Conservation (phyloP, 345 rosid species). For the Linum lewisii region DNA sequence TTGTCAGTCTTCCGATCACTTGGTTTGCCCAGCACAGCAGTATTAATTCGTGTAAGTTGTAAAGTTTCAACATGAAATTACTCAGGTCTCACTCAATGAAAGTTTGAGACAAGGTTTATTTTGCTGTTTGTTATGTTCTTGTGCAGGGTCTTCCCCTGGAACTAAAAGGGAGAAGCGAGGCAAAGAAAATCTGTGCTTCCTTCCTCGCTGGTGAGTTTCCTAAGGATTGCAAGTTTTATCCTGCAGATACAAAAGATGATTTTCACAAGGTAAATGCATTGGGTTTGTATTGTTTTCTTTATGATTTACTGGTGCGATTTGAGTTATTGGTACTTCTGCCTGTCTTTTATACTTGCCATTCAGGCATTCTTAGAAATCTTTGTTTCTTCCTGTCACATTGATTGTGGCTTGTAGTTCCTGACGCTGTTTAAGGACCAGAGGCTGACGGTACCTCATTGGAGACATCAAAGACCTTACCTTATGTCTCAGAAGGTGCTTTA, state of each 20-base stretch:
- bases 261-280: constrained; percentile 62
- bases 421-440: constrained; percentile 84
- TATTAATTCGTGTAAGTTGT: constrained; percentile 74
- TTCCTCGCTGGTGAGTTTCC: constrained; percentile 70
- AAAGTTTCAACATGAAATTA: not conserved
- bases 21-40: constrained; percentile 83
- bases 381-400: not conserved
- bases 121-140: constrained; percentile 11
- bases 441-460: constrained; percentile 75
- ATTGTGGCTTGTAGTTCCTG: constrained; percentile 55
- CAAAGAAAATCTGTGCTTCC: constrained; percentile 58
- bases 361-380: not conserved
- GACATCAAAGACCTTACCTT: constrained; percentile 72
- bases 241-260: constrained; percentile 85
- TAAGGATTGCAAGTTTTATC: constrained; percentile 74
- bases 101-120: not conserved
- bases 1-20: constrained; percentile 77
- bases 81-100: constrained; percentile 2
- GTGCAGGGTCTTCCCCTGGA: constrained; percentile 67
- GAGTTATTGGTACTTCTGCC: not conserved
- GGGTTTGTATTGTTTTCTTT: not conserved
- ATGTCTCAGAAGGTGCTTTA: constrained; percentile 58
- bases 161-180: constrained; percentile 49
- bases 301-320: not conserved
- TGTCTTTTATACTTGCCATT: not conserved